Base-by-base conservation (phyloP, 2,329 filamentous ascomycete species). In the Gnomoniopsis smithogilvyi region DNA sequence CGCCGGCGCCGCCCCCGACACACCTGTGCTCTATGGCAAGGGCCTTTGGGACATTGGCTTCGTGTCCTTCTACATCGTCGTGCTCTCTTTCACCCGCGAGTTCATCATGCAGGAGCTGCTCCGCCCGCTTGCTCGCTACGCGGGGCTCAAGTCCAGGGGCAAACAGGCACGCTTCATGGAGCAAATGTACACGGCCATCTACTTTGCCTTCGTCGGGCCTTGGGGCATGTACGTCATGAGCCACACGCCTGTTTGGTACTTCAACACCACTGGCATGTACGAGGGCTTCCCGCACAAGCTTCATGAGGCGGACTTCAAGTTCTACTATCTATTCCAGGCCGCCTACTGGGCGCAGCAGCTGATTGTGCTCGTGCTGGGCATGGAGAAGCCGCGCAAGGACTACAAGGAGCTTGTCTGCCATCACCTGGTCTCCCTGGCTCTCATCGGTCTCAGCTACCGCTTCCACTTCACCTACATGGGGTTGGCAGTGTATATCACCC, bases 391-490 rank as follows among this genome's bases (percentile, higher is more conserved):
- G 30, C 81, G 93, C 62, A 97, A 96, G 78, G 93, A 98, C 74
- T 97, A 94, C 76, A 93, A 91, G 76, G 93, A 97, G 79, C 83
- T 97, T 56, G 91, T 96, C 53, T 86, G 88, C 56, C 93, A 98
- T 73, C 93, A 98, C 73, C 88, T 97, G 66, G 90, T 97, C 71
- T 96, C 91, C 21, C 77, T 98, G 61, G 78, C 87, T 21, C 82
- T 98, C 67, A 96, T 98, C 66, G 88, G 77, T 60, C 78, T 94
- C 69, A 95, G 90, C 78, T 98, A 97, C 77, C 87, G 92, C 62
- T 98, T 96, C 80, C 93, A 98, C 76, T 98, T 97, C 74, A 96
- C 92, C 21, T 94, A 96, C 75, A 96, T 98, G 72, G 93, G 93
- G 26, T 77, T 97, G 57, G 91, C 92, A 21, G 92, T 98, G 36